phyloP scores from a whole-genome alignment of 1,284 basidiomycete genomes.

The Ceratobasidium sp. region DNA sequence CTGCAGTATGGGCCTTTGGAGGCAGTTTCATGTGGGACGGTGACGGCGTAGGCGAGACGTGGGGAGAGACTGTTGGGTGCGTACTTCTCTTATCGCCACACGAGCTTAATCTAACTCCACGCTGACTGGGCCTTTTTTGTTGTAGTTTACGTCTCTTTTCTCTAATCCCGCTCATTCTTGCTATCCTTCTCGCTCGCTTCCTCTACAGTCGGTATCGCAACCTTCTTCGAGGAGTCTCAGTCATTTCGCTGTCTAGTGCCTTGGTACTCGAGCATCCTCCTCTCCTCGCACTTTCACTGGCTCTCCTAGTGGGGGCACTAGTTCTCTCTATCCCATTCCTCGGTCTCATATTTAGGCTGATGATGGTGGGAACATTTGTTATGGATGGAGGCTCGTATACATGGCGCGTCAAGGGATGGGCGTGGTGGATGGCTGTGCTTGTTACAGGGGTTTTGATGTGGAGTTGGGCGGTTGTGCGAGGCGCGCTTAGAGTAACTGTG shows the following conservation, averaged over 20 bases:
- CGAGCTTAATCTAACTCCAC: background rate
- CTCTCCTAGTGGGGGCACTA: conserved; percentile 79
- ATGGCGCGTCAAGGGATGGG: conserved; percentile 84
- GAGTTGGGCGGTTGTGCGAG: conserved; percentile 90
- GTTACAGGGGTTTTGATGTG: conserved; percentile 85
- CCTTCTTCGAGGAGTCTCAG: conserved; percentile 71
- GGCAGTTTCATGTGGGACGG: conserved; percentile 90
- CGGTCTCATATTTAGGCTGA: conserved; percentile 83
- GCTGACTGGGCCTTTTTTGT: background rate
- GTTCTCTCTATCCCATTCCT: conserved; percentile 86
- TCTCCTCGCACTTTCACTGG: conserved; percentile 82
- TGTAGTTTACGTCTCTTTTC: conserved; percentile 80
- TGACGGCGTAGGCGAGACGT: conserved; percentile 72
- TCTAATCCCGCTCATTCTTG: conserved; percentile 77
- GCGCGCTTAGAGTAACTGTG: conserved; percentile 81
- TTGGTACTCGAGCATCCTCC: conserved; percentile 85
- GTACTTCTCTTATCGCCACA: conserved; percentile 53
- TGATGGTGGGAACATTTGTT: conserved; percentile 77
- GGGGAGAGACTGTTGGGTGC: conserved; percentile 85
- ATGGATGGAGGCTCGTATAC: conserved; percentile 62
- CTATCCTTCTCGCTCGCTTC: conserved; percentile 77
- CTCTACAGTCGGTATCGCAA: conserved; percentile 75
- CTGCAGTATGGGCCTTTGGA: conserved; percentile 87
- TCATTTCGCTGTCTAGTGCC: conserved; percentile 82
- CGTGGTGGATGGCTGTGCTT: conserved; percentile 82